Conservation (phyloP, 164 flowering plant species). For the Magnolia kwangsiensis region DNA sequence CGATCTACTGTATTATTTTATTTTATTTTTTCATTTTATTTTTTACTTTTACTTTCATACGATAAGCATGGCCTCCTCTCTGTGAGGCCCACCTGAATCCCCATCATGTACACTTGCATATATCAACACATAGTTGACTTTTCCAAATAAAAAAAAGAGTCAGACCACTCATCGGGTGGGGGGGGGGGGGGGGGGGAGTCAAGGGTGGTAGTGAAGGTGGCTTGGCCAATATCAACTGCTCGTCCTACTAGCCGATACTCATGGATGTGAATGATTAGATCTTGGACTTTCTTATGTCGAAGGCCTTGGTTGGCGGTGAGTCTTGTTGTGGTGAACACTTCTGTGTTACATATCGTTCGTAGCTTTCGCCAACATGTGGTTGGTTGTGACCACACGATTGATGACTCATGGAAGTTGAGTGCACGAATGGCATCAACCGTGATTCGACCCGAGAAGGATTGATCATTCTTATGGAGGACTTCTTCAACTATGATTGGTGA, state of each 20-base stretch:
- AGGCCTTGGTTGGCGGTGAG: constrained; percentile 20
- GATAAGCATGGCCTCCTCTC: no score
- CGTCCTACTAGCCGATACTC: constrained; percentile 3
- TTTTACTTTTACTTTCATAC: no score
- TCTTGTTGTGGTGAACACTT: constrained; percentile 16
- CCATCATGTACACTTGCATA: no score
- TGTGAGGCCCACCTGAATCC: no score
- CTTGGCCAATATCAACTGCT: constrained; percentile 16
- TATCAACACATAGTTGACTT: no score
- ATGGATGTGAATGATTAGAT: constrained; percentile 14
- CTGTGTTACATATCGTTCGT: constrained; percentile 7
- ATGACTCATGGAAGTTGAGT: constrained; percentile 3
- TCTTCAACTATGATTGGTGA: constrained; percentile 17
- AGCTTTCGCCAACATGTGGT: constrained; percentile 15
- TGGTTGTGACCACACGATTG: constrained; percentile 19
- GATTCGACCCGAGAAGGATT: constrained; percentile 11
- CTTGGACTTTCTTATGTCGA: constrained; percentile 18
- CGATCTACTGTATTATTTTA: no score
- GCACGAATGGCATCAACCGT: no score
- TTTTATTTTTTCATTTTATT: no score
- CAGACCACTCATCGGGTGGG: no score
- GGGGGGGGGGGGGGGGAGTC: no score
- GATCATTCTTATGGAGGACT: constrained; percentile 24
- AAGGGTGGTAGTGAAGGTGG: constrained; percentile 8
- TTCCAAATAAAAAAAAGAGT: no score